phyloP scores from a whole-genome alignment of 805 yeast genomes.

The Ogataea zsoltii region DNA sequence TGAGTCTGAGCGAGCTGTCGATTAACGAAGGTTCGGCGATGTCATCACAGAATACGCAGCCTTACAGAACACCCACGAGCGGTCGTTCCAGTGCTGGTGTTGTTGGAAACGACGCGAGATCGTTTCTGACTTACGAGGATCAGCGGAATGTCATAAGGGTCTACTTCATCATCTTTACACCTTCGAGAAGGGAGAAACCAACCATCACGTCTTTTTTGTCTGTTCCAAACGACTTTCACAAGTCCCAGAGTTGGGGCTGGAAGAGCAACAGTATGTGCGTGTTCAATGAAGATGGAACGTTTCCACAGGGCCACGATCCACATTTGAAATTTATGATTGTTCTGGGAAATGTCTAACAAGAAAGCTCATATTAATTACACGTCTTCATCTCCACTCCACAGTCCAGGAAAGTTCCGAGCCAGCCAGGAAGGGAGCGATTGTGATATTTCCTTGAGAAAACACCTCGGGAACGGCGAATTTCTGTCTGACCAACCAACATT shows the following conservation, averaged over 20 bases:
- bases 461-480: slow-evolving; percentile 59
- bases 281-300: slow-evolving; percentile 49
- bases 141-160: slow-evolving; percentile 46
- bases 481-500: slow-evolving; percentile 56
- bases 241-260: slow-evolving; percentile 66
- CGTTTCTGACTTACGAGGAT: slow-evolving; percentile 46
- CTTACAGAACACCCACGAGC: slow-evolving; percentile 3
- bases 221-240: slow-evolving; percentile 52
- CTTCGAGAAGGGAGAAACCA: slow-evolving; percentile 46
- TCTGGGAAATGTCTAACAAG: slow-evolving; percentile 45
- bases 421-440: slow-evolving; percentile 83
- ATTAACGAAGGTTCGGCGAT: slow-evolving; percentile 15
- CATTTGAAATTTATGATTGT: slow-evolving; percentile 51
- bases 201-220: slow-evolving; percentile 54
- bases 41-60: neutral
- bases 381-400: slow-evolving; percentile 58
- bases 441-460: slow-evolving; percentile 46
- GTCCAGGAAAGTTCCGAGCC: slow-evolving; percentile 75
- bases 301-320: slow-evolving; percentile 44
- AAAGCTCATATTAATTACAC: too few species aligned
- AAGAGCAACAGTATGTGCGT: slow-evolving; percentile 54
- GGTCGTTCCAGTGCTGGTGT: slow-evolving; percentile 4
- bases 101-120: slow-evolving; percentile 18
- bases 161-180: slow-evolving; percentile 56
- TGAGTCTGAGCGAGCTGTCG: slow-evolving; percentile 23